Base-by-base conservation (phyloP, 192 early-diverging fungal species). In the Jimgerdemannia flammicorona region DNA sequence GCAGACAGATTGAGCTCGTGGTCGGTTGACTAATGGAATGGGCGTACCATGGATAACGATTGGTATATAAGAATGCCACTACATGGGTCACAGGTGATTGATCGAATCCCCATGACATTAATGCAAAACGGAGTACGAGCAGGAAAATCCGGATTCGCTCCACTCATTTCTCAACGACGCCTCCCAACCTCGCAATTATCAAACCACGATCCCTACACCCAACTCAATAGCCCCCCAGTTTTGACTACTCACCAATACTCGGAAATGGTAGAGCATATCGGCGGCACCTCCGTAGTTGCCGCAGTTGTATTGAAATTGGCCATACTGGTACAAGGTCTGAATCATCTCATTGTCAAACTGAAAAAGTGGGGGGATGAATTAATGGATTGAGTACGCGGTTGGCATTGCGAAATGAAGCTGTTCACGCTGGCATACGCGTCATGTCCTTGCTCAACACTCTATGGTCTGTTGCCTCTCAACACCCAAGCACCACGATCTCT, bases 181-280 rank as follows among this genome's bases (percentile, higher is more conserved):
- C 29, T 29, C 65, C n/a, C 14, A 41, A 19, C 42, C 17, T 43
- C 49, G 64, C n/a, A 8, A 40, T 59, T 6, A 42, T 20, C 49
- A 18, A 39, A 39, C 29, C 66, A 44, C 0, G 59, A 43, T 77
- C n/a, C 41, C 40, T 39, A 4, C 42, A 18, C 4, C 44, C 18
- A 11, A 4, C 69, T n/a, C 41, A 14, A 44, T 3, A 65, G 43
- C 6, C 18, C 3, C 39, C 39, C 9, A 39, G 0, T 3, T 8
- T 64, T 19, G 3, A n/a, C 39, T 29, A 83, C 84, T 70, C 79
- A 93, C 93, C 90, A 98, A 86, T 75, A 97, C 92, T 75, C 96
- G 94, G 87, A 93, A 98, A 80, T 97, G 96, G 78, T 95, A 96
- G 72, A 98, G 84, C 88, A 97, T 93, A 78, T 96, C 96, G 4